A percentile compares a stretch with the other conserved stretches of the same genome.
Evolutionary conservation across 2,329 filamentous ascomycete species (phyloP).

Genomic region (Penicillium olsonii): DNA sequence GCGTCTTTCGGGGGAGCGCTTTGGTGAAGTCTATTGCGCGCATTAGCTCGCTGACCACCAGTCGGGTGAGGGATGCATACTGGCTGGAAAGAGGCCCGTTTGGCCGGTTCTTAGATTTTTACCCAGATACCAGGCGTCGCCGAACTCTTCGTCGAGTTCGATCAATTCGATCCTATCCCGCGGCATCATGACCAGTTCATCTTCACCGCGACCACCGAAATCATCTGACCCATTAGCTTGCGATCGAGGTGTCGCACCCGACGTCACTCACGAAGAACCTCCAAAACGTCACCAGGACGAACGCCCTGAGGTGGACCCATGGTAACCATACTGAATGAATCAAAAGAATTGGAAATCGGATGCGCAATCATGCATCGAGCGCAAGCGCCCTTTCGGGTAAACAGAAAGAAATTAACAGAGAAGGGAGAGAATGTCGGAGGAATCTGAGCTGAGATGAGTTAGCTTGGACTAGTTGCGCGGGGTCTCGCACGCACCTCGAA

Average conservation of each 20-base stretch:
- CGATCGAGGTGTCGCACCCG: slow-evolving; percentile 11
- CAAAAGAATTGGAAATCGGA: slow-evolving; percentile 7
- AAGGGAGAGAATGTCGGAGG: slow-evolving; percentile 19
- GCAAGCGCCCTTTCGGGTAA: slow-evolving; percentile 25
- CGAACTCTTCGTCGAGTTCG: slow-evolving; percentile 67
- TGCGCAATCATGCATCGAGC: slow-evolving; percentile 33
- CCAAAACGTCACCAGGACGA: slow-evolving; percentile 44
- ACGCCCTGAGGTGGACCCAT: slow-evolving; percentile 36
- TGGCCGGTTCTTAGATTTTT: slow-evolving; percentile 44
- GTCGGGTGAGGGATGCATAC: slow-evolving; percentile 31
- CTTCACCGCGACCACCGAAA: slow-evolving; percentile 85
- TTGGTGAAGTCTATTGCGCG: slow-evolving; percentile 22
- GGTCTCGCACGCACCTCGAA: background rate
- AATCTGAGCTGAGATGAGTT: background rate
- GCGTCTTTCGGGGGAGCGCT: background rate
- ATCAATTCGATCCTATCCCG: slow-evolving; percentile 66
- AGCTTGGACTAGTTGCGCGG: slow-evolving; percentile 4
- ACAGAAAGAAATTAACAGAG: slow-evolving; percentile 10
- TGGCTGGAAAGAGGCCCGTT: slow-evolving; percentile 52
- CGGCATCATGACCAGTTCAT: slow-evolving; percentile 86
- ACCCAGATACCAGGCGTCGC: slow-evolving; percentile 67
- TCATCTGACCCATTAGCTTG: slow-evolving; percentile 64
- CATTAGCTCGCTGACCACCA: background rate
- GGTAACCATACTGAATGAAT: slow-evolving; percentile 9
- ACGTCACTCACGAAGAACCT: slow-evolving; percentile 47